Base-by-base conservation (phyloP, 495 filamentous ascomycete genomes). In the Neurospora sp. region DNA sequence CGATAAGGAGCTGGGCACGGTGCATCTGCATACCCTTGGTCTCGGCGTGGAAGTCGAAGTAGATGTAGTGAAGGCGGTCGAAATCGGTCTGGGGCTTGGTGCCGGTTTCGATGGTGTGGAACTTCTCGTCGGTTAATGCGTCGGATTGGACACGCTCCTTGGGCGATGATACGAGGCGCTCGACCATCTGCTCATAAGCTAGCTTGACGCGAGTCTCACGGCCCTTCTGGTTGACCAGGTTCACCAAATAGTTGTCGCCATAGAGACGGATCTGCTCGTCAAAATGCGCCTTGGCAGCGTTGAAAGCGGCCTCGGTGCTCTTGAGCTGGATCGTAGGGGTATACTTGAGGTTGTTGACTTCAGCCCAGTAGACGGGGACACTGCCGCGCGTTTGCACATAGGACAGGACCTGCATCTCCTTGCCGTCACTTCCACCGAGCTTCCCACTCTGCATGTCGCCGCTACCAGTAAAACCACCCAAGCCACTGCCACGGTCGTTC, bases 21-120 rank as follows among this genome's bases (percentile, higher is more conserved):
- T 99, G 91, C 94, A 95, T 97, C 77, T 92, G 88, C 40, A 98
- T 84, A 38, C 93, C 93, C 81, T 96, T 97, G 39, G 96, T 98
- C 82, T 99, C 96, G 79, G 92, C 94, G 83, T 99, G 96, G 81
- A 94, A 98, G 84, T 99, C 96, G 76, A 99, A 98, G 84, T 98
- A 98, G 72, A 98, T 82, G 78, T 99, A 99, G 78, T 99, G 94
- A 18, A 98, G 84, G 40, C 89, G 89, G 79, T 98, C 94, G 79
- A 91, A 90, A 66, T 88, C 68, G n/a, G 79, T 86, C 71, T 89
- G 88, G 68, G 87, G 82, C 70, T 74, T 44, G 53, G 53, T 81
- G 86, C 72, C 82, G 3, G 94, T 82, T 78, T 97, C 92, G 73
- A 98, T 84, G 44, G 88, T 80, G 76, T 89, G 91, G 78, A 97